phyloP scores from a whole-genome alignment of 2,329 filamentous ascomycete genomes.

The Monosporascus sp. region DNA sequence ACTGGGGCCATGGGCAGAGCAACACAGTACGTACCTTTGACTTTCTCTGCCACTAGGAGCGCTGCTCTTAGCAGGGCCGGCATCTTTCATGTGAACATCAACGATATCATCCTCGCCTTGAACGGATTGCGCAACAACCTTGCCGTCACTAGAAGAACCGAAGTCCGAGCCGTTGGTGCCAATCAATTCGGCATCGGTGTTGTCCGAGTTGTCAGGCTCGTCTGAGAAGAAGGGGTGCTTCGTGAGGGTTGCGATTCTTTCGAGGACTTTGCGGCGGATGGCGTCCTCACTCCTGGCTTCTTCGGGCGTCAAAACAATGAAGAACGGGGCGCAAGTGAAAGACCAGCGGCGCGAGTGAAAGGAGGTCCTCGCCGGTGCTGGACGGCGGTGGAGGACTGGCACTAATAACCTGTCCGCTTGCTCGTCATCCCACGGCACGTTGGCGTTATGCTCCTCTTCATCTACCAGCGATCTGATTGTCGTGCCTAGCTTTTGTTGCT shows the following conservation, averaged over 20 bases:
- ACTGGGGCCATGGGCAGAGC: background rate
- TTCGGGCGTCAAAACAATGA: slow-evolving; percentile 68
- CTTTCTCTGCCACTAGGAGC: slow-evolving; percentile 8
- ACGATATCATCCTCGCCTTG: slow-evolving; percentile 88
- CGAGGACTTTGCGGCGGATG: slow-evolving; percentile 75
- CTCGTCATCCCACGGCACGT: slow-evolving; percentile 50
- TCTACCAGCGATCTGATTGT: slow-evolving; percentile 43
- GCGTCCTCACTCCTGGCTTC: slow-evolving; percentile 63
- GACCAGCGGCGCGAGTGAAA: slow-evolving; percentile 31
- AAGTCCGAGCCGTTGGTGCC: slow-evolving; percentile 57
- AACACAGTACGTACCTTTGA: slow-evolving; percentile 21
- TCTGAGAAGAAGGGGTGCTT: slow-evolving; percentile 59
- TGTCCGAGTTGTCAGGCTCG: slow-evolving; percentile 43
- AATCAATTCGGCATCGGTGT: slow-evolving; percentile 63
- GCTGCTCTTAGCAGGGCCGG: slow-evolving; percentile 30
- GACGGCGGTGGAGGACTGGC: slow-evolving; percentile 61
- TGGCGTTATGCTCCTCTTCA: slow-evolving; percentile 28
- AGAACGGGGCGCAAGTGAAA: slow-evolving; percentile 46
- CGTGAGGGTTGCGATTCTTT: slow-evolving; percentile 70
- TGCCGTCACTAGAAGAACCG: slow-evolving; percentile 62
- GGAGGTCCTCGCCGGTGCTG: slow-evolving; percentile 19
- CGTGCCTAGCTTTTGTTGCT: slow-evolving; percentile 34
- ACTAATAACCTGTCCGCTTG: slow-evolving; percentile 64
- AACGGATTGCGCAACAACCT: slow-evolving; percentile 71
- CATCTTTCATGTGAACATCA: slow-evolving; percentile 79